Base-by-base conservation (phyloP, 176 grass and related monocot species). In the Zizania latifolia region DNA sequence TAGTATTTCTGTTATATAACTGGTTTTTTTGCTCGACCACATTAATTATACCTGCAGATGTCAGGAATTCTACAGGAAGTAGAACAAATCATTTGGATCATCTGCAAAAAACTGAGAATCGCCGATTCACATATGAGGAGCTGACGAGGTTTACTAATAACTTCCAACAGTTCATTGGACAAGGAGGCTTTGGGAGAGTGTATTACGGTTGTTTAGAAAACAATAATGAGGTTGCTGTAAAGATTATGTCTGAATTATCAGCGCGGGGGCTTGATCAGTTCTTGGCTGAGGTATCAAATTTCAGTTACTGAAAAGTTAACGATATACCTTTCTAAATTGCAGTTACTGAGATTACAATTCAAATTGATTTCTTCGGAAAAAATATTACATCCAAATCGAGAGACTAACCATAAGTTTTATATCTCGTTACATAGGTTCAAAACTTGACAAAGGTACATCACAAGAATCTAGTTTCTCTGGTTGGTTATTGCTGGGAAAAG, bases 201-300 rank as follows among this genome's bases (percentile, higher is more conserved):
- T 88, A 84, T 45, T 68, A 88, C 15, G 86, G 86, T 0, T 16
- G 21, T n/a, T 65, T 84, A 36, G 63, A 80, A 80, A 35, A 88
- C 0, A 2, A 0, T 4, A 71, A 62, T 8, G 70, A 84, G n/a
- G 81, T 84, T 65, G 81, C 81, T 84, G 70, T 88, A 7, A 88
- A 88, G 81, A 75, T 70, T 44, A 75, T 44, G 1, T 80, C 81
- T 10, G 41, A 84, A 41, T 64, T 75, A 75, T 75, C 81, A 4
- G 63, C 45, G 0, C 70, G 38, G 19, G 81, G 75, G 3, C 70
- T 74, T 3, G 62, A 75, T 23, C 62, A 84, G 15, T 80, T 88
- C 29, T 38, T 88, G 6, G 62, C 81, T 4, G 86, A 88, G 86
- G 85, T 87, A 75, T 39, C 2, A 9, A 39, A 10, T 56, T 4